Evolutionary conservation across 768 basidiomycete species (phyloP).

Genomic region (Auricularia sp.): DNA sequence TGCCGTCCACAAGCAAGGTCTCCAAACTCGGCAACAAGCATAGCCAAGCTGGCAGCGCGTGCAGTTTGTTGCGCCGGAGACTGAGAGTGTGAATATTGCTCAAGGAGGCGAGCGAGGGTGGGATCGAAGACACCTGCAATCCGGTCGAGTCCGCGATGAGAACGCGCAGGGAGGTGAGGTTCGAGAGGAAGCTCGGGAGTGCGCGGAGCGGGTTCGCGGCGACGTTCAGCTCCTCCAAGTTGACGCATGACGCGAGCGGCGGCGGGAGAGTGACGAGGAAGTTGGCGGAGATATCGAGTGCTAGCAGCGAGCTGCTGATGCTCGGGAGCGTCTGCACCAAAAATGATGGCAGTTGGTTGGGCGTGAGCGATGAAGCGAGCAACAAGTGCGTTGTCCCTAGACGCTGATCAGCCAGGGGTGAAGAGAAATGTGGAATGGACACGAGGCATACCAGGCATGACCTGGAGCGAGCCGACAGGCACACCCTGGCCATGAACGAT

Average conservation of each 20-base stretch:
- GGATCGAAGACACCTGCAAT: constrained; percentile 44
- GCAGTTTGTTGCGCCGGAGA: constrained; percentile 77
- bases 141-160: constrained; percentile 90
- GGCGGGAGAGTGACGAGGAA: constrained; percentile 76
- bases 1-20: constrained; percentile 84
- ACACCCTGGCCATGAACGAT: constrained; percentile 63
- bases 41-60: constrained; percentile 89
- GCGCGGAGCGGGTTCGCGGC: constrained; percentile 83
- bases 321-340: constrained; percentile 59
- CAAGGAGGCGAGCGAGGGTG: constrained; percentile 61
- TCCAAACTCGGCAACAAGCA: constrained; percentile 79
- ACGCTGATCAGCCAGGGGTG: background rate
- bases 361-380: constrained; percentile 69
- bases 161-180: constrained; percentile 68
- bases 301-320: constrained; percentile 70
- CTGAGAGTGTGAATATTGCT: constrained; percentile 79
- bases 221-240: constrained; percentile 88
- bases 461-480: constrained; percentile 50
- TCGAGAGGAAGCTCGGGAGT: constrained; percentile 81
- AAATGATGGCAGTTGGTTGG: constrained; percentile 68
- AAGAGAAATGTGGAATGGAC: background rate
- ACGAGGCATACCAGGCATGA: constrained; percentile 54
- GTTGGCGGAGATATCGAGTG: constrained; percentile 87
- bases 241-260: constrained; percentile 65
- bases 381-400: constrained; percentile 90